Evolutionary conservation across 1,284 basidiomycete species (phyloP), one percentile per base, ranked within the genome.

Genomic region (Fomitopsis palustris): DNA sequence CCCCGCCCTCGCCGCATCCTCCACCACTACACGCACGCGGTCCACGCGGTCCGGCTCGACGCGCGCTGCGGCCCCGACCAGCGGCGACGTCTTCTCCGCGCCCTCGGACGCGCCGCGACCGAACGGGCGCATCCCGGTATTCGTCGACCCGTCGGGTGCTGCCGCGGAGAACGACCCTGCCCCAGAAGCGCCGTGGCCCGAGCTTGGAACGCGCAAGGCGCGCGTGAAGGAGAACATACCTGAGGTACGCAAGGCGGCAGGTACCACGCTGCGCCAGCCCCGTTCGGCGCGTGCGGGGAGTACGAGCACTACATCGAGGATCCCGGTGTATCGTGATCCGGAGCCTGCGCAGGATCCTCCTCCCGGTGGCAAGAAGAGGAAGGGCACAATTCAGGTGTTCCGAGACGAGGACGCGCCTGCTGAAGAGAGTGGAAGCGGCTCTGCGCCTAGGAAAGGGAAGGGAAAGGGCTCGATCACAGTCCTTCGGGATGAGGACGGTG

Each of bases 141-240:
- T 89, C 68, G 78, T 87, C n/a, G 90, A 91, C 65, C 85, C 87
- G 10, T 74, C 79, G 2, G 86, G 82, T 29, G 35, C 10, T 8
- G 74, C 77, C 12, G 77, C 74, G 21, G 77, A 77, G 55, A 66
- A 65, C 33, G 63, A 65, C 25, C 61, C 62, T 10, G 67, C 71
- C 31, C 64, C 72, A 33, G 67, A 70, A 3, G 80, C 81, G 57
- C 74, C 81, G 5, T 92, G 86, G 81, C 80, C 82, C 23, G 89
- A 90, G 60, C 71, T 92, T 1, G 90, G 88, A 19, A 86, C 88
- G 60, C 86, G 88, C 65, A 87, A 87, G 69, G 79, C 84, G 10
- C 81, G 89, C 54, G 76, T 89, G 60, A 92, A 91, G 65, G 90
- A 92, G 75, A 92, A 92, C 64, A 74, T 84, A 2, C 82, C 81